A percentile compares a stretch with the other conserved stretches of the same genome.
Evolutionary conservation across 192 early-diverging fungal species (phyloP).

Genomic region (Ambispora gerdemannii): DNA sequence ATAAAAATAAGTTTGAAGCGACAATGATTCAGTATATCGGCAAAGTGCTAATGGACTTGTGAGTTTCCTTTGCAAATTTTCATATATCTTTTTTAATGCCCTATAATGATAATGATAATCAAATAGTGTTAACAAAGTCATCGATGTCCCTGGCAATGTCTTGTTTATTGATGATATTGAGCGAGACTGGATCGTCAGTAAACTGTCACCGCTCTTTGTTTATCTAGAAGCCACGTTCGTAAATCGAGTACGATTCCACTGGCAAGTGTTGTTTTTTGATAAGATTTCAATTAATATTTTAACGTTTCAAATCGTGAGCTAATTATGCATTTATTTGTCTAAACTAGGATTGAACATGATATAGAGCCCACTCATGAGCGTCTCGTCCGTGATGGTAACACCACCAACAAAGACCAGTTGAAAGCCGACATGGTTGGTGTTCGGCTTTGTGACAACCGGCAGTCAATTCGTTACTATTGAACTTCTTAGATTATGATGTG

Average conservation of each 20-base stretch:
- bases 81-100: not conserved
- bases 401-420: constrained; percentile 14
- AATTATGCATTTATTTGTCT: constrained; percentile 1
- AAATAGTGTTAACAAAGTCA: constrained; percentile 26
- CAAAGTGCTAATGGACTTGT: constrained; percentile 26
- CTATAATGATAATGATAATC: constrained; percentile 11
- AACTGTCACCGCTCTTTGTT: constrained; percentile 10
- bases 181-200: constrained; percentile 26
- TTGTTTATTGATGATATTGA: constrained; percentile 22
- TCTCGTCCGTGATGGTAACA: constrained; percentile 1
- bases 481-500: constrained; percentile 25
- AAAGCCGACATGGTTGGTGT: constrained; percentile 17
- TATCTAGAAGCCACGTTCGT: constrained; percentile 9
- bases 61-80: constrained; percentile 17
- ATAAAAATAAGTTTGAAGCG: constrained; percentile 15
- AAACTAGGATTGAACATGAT: constrained; percentile 21
- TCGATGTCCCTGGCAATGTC: constrained; percentile 19
- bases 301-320: not conserved
- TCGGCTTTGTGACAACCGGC: constrained; percentile 1
- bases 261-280: constrained; percentile 4
- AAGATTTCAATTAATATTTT: not conserved
- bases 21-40: constrained; percentile 27
- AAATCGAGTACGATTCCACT: not conserved
- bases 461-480: constrained; percentile 17
- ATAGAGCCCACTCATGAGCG: constrained; percentile 14